phyloP scores from a whole-genome alignment of 75 land plant genomes.

The Selaginella moellendorffii region DNA sequence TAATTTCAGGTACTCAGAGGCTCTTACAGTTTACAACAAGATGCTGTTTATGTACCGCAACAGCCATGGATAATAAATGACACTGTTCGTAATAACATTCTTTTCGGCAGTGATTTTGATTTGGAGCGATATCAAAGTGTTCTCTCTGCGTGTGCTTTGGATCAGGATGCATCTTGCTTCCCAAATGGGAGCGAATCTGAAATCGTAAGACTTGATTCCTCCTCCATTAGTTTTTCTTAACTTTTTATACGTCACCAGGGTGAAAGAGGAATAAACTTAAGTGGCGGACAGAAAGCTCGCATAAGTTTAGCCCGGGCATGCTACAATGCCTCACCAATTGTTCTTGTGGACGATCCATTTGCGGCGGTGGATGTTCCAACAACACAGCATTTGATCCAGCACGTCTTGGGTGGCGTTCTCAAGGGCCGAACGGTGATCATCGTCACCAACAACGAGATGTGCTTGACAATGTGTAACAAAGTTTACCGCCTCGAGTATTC shows the following conservation, averaged over 20 bases:
- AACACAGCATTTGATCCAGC: conserved; percentile 14
- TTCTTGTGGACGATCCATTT: conserved; percentile 26
- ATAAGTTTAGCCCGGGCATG: conserved; percentile 27
- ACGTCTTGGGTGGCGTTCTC: conserved; percentile 14
- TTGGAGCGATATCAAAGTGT: conserved; percentile 13
- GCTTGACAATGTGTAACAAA: conserved; percentile 14
- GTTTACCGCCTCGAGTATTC: conserved; percentile 19
- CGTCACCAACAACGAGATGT: conserved; percentile 23
- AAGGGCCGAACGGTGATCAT: conserved; percentile 17
- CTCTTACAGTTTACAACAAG: neutral
- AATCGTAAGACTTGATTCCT: too few species aligned
- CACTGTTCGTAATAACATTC: conserved; percentile 18
- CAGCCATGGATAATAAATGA: conserved; percentile 33
- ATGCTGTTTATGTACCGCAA: conserved; percentile 22
- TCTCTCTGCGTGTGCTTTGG: conserved; percentile 20
- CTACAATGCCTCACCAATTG: conserved; percentile 16
- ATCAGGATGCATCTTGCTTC: conserved; percentile 15
- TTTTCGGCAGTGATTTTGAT: conserved; percentile 17
- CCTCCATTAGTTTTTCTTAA: too few species aligned
- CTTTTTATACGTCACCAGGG: conserved; percentile 3
- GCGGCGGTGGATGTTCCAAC: conserved; percentile 29
- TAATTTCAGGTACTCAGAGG: conserved; percentile 19
- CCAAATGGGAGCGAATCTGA: conserved; percentile 23
- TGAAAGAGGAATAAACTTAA: conserved; percentile 26
- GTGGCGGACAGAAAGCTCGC: conserved; percentile 33